A percentile compares a stretch with the other conserved stretches of the same genome.
phyloP scores from a whole-genome alignment of 2,329 filamentous ascomycete species.

The Colletotrichum tanaceti region DNA sequence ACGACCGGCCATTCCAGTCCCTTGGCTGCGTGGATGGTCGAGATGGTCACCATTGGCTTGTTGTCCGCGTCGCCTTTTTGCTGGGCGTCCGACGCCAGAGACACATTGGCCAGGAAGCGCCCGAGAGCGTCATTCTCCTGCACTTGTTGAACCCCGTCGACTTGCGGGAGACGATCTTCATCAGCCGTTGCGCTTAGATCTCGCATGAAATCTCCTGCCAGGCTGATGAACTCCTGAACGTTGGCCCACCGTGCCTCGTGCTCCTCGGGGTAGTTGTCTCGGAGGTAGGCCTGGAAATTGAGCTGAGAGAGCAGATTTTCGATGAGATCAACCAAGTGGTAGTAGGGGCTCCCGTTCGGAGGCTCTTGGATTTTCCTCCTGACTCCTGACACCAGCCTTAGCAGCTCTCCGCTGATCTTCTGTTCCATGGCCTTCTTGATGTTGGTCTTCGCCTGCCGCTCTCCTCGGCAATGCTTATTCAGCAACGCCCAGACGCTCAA shows the following conservation, averaged over 20 bases:
- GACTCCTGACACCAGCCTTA: constrained; percentile 53
- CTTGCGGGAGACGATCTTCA: constrained; percentile 70
- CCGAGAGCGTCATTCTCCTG: constrained; percentile 74
- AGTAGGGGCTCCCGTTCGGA: constrained; percentile 47
- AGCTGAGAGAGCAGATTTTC: constrained; percentile 71
- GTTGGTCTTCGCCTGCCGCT: constrained; percentile 59
- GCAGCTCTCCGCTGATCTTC: constrained; percentile 63
- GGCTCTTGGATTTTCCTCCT: constrained; percentile 49
- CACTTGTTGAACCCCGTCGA: constrained; percentile 78
- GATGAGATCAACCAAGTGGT: constrained; percentile 60
- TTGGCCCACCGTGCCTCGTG: constrained; percentile 87
- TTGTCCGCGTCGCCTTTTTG: constrained; percentile 66
- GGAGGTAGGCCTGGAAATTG: constrained; percentile 78
- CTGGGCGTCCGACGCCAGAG: constrained; percentile 80
- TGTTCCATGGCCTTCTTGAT: constrained; percentile 64
- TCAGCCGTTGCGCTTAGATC: constrained; percentile 53
- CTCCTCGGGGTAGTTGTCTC: constrained; percentile 77
- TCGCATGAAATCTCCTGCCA: constrained; percentile 77
- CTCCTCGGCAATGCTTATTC: constrained; percentile 63
- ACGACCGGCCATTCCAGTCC: constrained; percentile 96
- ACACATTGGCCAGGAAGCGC: constrained; percentile 88
- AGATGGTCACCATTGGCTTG: constrained; percentile 82
- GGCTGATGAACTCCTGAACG: constrained; percentile 84
- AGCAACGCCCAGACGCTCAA: constrained; percentile 83
- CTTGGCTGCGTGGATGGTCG: constrained; percentile 96